Base-by-base conservation (phyloP, 352 stramenopile species). In the Globisporangium solare region DNA sequence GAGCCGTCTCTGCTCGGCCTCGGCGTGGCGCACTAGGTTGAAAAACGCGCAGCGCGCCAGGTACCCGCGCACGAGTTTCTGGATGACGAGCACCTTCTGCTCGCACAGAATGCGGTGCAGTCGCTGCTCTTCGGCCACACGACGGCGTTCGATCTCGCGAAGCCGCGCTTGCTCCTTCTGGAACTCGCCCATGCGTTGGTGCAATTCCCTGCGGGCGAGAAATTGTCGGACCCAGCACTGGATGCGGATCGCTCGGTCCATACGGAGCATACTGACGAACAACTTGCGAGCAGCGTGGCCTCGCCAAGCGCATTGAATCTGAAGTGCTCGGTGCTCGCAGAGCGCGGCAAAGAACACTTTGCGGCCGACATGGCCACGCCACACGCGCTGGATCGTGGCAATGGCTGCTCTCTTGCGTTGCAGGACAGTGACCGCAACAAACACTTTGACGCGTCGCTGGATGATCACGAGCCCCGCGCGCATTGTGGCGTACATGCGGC, bases 291-390 rank as follows among this genome's bases (percentile, higher is more conserved):
- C 76, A 7, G 65, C 31, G 22, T 72, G 61, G 0, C 76, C 76
- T 45, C 73, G 74, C 60, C 61, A 84, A 51, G 59, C 59, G 22
- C 71, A 57, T 60, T 89, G 79, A 50, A 89, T 84, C 53, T 65
- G 67, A 43, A 61, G 56, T 0, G 79, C 74, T 20, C 65, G 55
- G 14, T 64, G 37, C 18, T 86, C 60, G 21, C 68, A 76, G 6
- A 82, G 48, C 17, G 43, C 37, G 1, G 32, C 58, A 20, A 61
- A 60, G 56, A 54, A 73, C 3, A 45, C 27, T 13, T 53, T 47
- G 2, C 70, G 70, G 10, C 64, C 70, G 8, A 68, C 47, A 45
- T 76, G 61, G 15, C 70, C 70, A 20, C 70, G 69, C 39, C 48
- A 81, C 6, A 78, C 63, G 22, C 70, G 70, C 53, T 78, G 70